Evolutionary conservation across 2,329 filamentous ascomycete genomes (phyloP).

Genomic region (Colletotrichum liriopes): DNA sequence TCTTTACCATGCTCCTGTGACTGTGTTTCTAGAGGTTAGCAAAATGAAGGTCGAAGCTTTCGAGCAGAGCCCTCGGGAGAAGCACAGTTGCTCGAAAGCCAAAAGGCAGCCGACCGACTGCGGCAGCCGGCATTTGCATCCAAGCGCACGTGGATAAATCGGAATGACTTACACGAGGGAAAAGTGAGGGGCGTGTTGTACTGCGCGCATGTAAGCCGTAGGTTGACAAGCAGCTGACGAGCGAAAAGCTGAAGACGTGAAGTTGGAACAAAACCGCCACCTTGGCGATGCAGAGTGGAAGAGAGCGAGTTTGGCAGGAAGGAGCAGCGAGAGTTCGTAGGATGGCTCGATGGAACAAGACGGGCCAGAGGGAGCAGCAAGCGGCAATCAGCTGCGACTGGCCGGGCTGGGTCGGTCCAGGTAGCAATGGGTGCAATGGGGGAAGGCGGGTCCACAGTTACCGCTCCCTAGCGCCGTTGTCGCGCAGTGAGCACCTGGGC

Average conservation of each 20-base stretch:
- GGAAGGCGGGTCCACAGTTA: conserved; percentile 21
- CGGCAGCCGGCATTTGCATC: conserved; percentile 14
- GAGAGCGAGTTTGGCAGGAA: conserved; percentile 7
- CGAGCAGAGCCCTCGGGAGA: neutral
- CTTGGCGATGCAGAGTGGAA: conserved; percentile 14
- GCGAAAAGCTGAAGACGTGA: neutral
- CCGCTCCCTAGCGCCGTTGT: conserved; percentile 32
- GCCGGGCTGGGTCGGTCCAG: conserved; percentile 24
- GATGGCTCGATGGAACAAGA: conserved; percentile 17
- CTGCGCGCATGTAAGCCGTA: conserved; percentile 20
- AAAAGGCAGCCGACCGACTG: neutral
- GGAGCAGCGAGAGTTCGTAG: conserved; percentile 16
- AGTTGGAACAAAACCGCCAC: conserved; percentile 32
- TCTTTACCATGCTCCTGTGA: conserved; percentile 27
- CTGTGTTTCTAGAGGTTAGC: conserved; percentile 11
- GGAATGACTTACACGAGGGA: conserved; percentile 35
- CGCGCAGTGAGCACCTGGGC: conserved; percentile 1
- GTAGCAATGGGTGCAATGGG: conserved; percentile 8
- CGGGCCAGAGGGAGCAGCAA: conserved; percentile 36
- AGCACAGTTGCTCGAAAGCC: neutral
- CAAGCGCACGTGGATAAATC: conserved; percentile 18
- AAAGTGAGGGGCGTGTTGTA: conserved; percentile 5
- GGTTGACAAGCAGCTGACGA: neutral
- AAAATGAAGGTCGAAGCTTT: neutral
- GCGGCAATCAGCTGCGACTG: conserved; percentile 36